Base-by-base conservation (phyloP, 2,329 filamentous ascomycete species). In the Xylariales sp. region DNA sequence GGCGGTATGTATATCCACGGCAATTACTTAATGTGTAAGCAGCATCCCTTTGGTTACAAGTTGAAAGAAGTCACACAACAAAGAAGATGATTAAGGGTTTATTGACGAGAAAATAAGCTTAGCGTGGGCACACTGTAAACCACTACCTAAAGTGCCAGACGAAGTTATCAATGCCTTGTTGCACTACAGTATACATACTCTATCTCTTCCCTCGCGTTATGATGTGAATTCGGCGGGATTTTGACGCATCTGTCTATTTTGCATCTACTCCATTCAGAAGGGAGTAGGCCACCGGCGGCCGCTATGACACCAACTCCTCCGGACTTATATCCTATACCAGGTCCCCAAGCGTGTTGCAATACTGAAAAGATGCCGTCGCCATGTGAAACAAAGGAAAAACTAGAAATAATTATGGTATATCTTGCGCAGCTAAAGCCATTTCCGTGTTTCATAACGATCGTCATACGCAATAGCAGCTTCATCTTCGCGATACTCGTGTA, bases 401-500 rank as follows among this genome's bases (percentile, higher is more conserved):
- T 5, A 62, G 9, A 56, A 49, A 57, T 48, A 54, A 58, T 30
- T 28, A 54, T 55, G 50, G 65, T 69, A 55, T 64, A 39, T 59
- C 45, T 28, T 43, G 46, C 39, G n/a, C 23, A 48, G 8, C 43
- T 34, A 36, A 34, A 45, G 14, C 50, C 30, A 48, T 36, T 34
- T 46, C 14, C 8, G 32, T 12, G 53, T 48, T 28, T 59, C 55
- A 43, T 61, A 49, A 64, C 12, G 5, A 45, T 52, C 48, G 46
- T 64, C 18, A 54, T 30, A 56, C 30, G 12, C 34, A 39, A 23
- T 36, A 28, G 5, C 16, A 50, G 7, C 12, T 41, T 71, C 52
- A 75, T 67, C 71, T 75, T 50, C 68, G 72, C 10, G 75, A 72
- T 57, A 76, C 52, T 9, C 75, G 72, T 30, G 72, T 62, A 32